Evolutionary conservation across 306 rosid species (phyloP), one percentile per base, ranked within the genome.

Genomic region (Clitoria ternatea): DNA sequence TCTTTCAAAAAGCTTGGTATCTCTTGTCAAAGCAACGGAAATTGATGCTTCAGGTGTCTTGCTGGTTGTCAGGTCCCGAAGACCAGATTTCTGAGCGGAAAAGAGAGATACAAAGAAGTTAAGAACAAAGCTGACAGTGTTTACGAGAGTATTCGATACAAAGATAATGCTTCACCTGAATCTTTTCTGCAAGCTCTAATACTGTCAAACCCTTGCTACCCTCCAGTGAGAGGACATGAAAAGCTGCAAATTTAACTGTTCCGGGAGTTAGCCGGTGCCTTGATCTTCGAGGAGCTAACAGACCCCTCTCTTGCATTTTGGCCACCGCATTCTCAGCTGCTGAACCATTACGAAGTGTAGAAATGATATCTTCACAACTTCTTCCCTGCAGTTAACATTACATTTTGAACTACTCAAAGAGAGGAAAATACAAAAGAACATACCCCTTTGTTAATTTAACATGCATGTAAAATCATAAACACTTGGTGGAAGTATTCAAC

Each of bases 31-130:
- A 78, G 99, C 99, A 74, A 95, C 99, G 53, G 99, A 95, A 74
- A 95, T 95, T 5, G 99, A 95, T 67, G 99, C 99, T 85, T 95
- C 99, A 9, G 99, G 99, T 9, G 99, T 95, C 84, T 85, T 95
- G 85, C 99, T 95, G 52, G 97, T 89, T 6, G 97, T 87, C 83
- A 95, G 85, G 89, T 95, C 99, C 82, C 99, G 81, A 61, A 95
- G 99, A 75, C 97, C 99, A 85, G 96, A 95, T 89, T 90, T 95
- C 99, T 95, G 76, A 62, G 33, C 44, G 45, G 53, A 69, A 29
- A 67, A 68, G 45, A 37, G n/a, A 61, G 42, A 39, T 73, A n/a
- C n/a, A n/a, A n/a, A n/a, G n/a, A n/a, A n/a, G n/a, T n/a, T n/a
- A 7, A 64, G 77, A 22, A 59, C 56, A 74, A 40, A 23, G 39